A percentile compares a stretch with the other conserved stretches of the same genome.
Conservation (phyloP, 2,329 filamentous ascomycete species). For the Fusarium sp. region DNA sequence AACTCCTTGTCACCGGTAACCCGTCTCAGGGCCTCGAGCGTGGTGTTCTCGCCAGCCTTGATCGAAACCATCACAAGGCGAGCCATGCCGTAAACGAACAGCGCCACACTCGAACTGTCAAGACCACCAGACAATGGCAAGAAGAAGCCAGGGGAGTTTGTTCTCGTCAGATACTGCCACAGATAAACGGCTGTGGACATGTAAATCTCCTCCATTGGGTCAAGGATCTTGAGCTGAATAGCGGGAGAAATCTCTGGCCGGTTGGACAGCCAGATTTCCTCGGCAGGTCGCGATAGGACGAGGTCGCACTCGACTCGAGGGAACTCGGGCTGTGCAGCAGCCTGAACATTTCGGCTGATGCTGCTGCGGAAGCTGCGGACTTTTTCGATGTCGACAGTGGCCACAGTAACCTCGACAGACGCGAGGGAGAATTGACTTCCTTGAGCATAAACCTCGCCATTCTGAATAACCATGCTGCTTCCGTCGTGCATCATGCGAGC, state of each 20-base stretch:
- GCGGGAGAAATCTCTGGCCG: slow-evolving; percentile 34
- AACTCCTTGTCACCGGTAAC: not conserved
- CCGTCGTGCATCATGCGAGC: slow-evolving; percentile 56
- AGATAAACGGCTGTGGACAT: slow-evolving; percentile 42
- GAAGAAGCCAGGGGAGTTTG: not conserved
- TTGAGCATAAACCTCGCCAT: slow-evolving; percentile 61
- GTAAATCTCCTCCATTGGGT: slow-evolving; percentile 50
- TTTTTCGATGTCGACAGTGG: slow-evolving; percentile 78
- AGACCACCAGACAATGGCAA: not conserved
- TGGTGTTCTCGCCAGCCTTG: not conserved
- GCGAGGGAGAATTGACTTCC: slow-evolving; percentile 71
- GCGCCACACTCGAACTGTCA: not conserved
- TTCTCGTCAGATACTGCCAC: slow-evolving; percentile 56
- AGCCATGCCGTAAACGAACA: not conserved
- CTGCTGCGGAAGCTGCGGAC: slow-evolving; percentile 71
- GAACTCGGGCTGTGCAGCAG: slow-evolving; percentile 55
- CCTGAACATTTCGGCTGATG: slow-evolving; percentile 68
- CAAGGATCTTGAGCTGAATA: slow-evolving; percentile 40
- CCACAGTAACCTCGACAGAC: slow-evolving; percentile 60
- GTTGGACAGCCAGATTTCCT: not conserved
- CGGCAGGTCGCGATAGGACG: slow-evolving; percentile 34
- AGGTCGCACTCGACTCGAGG: slow-evolving; percentile 47
- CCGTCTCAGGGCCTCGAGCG: not conserved
- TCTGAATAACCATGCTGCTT: slow-evolving; percentile 65
- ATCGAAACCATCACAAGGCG: not conserved